phyloP scores from a whole-genome alignment of 306 rosid genomes.

The Notholithocarpus densiflorus region DNA sequence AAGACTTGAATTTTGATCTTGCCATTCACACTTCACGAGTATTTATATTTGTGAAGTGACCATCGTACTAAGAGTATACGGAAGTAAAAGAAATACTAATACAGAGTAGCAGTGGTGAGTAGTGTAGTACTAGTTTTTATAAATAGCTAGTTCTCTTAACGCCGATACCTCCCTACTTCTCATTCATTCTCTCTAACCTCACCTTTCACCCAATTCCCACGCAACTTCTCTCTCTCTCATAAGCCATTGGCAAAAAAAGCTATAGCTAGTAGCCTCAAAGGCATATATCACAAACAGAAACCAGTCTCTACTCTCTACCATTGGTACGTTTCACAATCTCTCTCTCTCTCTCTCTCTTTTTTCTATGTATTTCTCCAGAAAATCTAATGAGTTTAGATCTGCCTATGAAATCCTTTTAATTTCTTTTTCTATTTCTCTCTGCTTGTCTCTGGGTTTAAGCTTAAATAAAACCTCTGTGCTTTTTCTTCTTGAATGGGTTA shows the following conservation, averaged over 20 bases:
- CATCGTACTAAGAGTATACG: no score
- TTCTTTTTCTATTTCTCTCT: background rate
- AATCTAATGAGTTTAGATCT: background rate
- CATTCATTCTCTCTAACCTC: no score
- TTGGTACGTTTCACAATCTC: slow-evolving; percentile 9
- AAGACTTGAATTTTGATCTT: no score
- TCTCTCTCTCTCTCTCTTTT: background rate
- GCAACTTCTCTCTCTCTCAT: background rate
- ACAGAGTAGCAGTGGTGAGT: no score
- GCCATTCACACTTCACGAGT: no score
- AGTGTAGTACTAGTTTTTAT: background rate
- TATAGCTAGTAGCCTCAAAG: background rate
- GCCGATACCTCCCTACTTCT: background rate
- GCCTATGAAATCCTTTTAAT: background rate
- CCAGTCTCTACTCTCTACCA: background rate
- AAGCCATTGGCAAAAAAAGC: slow-evolving; percentile 12
- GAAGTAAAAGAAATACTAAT: no score
- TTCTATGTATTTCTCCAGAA: background rate
- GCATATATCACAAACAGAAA: background rate
- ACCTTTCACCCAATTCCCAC: background rate
- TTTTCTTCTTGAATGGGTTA: no score
- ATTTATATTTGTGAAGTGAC: no score
- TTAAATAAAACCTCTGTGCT: no score
- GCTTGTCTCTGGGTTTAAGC: no score
- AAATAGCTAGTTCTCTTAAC: no score